Base-by-base conservation (phyloP, 2,329 filamentous ascomycete species). In the Ophiostoma quercus region DNA sequence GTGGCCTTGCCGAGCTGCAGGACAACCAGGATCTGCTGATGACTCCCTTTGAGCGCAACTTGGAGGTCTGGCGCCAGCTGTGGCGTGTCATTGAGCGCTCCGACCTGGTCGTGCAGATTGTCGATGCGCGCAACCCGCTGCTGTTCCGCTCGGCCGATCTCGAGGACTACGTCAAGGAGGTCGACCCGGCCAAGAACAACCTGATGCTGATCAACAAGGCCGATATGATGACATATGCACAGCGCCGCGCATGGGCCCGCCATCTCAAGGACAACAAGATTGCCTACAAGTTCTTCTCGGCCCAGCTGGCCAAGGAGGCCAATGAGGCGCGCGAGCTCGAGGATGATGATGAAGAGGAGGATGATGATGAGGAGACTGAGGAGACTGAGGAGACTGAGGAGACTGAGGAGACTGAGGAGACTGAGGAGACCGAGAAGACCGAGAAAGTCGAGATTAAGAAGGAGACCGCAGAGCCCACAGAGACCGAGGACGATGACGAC, bases 1-100 rank as follows among this genome's bases (percentile, higher is more conserved):
- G 95, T 77, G 93, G 93, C 0, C 81, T 99, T 71, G 95, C 96
- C 0, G 94, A 98, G 78, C 81, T 99, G 69, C 92, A 97, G 77
- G 94, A 99, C 81, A 92, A 91, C 76, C 90, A 97, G 71, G 95
- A 99, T 78, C 81, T 99, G 70, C 85, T 99, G 69, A 94, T 99
- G 92, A 99, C 95, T 0, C 95, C 95, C 0, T 99, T 99, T 76
- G 95, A 99, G 84, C 87, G 95, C 71, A 99, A 99, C 78, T 77
- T 99, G 72, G 96, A 99, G 77, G 95, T 99, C 37, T 99, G 95
- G 95, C 88, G 95, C 77, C 95, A 99, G 80, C 78, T 99, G 75
- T 99, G 95, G 95, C 88, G 95, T 81, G 95, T 99, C 71, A 97
- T 99, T 76, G 95, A 99, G 83, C 86, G 95, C 72, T 97, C 93